Evolutionary conservation across 306 rosid genomes (phyloP).

Genomic region (Rosa rugosa): DNA sequence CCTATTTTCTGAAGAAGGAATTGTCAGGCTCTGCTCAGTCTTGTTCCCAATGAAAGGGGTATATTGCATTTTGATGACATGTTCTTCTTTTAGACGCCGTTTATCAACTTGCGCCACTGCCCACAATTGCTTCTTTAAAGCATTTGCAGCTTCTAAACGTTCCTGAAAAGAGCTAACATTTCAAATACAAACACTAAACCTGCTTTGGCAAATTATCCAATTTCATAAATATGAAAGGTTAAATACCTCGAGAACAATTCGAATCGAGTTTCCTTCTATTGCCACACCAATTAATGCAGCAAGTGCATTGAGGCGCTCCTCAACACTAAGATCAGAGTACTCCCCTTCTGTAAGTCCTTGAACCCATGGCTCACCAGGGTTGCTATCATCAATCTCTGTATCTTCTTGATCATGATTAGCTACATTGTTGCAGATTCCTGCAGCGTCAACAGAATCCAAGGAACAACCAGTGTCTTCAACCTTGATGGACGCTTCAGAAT

Average conservation of each 20-base stretch:
- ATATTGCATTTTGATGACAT: conserved; percentile 36
- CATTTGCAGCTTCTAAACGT: conserved; percentile 78
- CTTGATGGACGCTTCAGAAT: conserved; percentile 23
- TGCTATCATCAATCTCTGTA: conserved; percentile 54
- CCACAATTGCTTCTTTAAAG: conserved; percentile 77
- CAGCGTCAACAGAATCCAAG: conserved; percentile 28
- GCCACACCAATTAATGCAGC: conserved; percentile 60
- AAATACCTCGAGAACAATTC: conserved; percentile 62
- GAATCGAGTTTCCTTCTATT: conserved; percentile 70
- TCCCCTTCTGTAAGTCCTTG: conserved; percentile 75
- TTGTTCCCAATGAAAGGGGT: conserved; percentile 34
- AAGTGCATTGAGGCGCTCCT: conserved; percentile 74
- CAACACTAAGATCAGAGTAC: conserved; percentile 74
- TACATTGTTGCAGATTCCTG: conserved; percentile 27
- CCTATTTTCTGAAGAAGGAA: conserved; percentile 36
- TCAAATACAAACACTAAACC: conserved; percentile 15
- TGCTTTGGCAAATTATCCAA: conserved; percentile 7
- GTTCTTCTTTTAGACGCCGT: conserved; percentile 61
- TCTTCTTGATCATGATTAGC: conserved; percentile 37
- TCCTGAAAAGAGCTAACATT: conserved; percentile 51
- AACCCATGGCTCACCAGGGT: conserved; percentile 68
- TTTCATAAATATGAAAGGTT: conserved; percentile 6
- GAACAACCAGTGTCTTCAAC: conserved; percentile 27
- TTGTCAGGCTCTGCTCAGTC: conserved; percentile 35
- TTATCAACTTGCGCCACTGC: conserved; percentile 68